Percentiles rank a stretch among this genome's conserved stretches.
These are phyloP conservation scores for Boletus rubropictus DNA, from an alignment of 768 basidiomycete species.

Conservation along the genomic window DNA sequence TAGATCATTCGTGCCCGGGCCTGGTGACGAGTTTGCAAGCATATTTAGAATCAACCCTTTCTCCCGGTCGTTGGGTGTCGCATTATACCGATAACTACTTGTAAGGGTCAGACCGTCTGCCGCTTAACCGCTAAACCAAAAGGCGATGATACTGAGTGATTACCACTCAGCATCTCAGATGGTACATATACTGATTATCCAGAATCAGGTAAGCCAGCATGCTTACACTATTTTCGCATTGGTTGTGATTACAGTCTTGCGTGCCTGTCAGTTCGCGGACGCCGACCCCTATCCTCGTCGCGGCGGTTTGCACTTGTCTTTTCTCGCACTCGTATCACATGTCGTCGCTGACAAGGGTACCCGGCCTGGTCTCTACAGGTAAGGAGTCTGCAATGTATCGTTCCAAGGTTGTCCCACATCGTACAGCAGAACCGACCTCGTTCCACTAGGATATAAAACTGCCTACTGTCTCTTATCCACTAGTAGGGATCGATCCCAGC, in stretches of 20 bases:
- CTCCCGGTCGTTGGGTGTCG: background rate
- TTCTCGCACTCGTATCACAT: background rate
- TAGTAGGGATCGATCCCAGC: background rate
- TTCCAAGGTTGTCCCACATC: background rate
- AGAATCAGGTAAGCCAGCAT: too few relatives aligned
- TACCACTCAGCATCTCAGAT: too few relatives aligned
- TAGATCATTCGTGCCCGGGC: background rate
- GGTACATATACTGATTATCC: too few relatives aligned
- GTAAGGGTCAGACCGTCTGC: too few relatives aligned
- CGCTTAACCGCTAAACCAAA: too few relatives aligned
- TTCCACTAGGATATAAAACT: background rate
- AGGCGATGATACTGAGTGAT: too few relatives aligned
- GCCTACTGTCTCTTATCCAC: background rate
- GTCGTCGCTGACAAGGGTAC: background rate
- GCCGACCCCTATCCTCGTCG: too few relatives aligned
- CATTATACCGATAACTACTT: too few relatives aligned
- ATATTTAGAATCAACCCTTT: background rate
- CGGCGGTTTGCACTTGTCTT: background rate
- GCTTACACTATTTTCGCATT: too few relatives aligned
- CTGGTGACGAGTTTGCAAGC: background rate
- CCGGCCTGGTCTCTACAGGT: background rate
- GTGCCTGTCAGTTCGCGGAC: background rate
- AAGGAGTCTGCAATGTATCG: background rate
- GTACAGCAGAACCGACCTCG: background rate
- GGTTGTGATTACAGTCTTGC: background rate